Evolutionary conservation across 2,329 filamentous ascomycete genomes (phyloP), one percentile per base, ranked within the genome.

Genomic region (Chrysoporthe deuterocubensis): DNA sequence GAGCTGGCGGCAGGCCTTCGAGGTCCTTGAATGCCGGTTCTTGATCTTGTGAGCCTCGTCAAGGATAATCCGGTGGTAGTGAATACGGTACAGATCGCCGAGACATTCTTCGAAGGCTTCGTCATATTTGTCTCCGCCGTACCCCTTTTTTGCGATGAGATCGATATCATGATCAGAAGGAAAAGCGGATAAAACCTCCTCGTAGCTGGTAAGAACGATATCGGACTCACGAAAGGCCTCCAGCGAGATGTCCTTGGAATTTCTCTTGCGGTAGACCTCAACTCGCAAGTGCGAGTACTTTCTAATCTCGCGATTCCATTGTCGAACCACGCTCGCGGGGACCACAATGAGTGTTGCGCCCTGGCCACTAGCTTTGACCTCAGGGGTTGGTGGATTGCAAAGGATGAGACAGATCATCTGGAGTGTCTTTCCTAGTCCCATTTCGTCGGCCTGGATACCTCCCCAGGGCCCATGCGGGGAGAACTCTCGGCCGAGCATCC

Each of bases 351-450:
- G 50, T 2, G 50, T 54, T 54, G 50, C 4, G 21, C 50, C 50
- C 7, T 13, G 4, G 13, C 26, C 50, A 11, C 13, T 1, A 3
- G 13, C 26, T 16, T 54, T 54, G 13, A 21, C 50, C 50, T 34
- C 50, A 32, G 5, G 50, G 26, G 26, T 32, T 13, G 50, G 50
- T 14, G 13, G 26, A 21, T 54, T 54, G 50, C 50, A 14, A 13
- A 94, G 80, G 66, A 97, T 90, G 48, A 96, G 80, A 64, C 92
- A 91, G 72, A 97, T 95, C 59, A 94, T 86, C 76, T 97, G 92
- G 7, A 97, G 84, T 0, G 94, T 97, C 81, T 97, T 97, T 34
- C 94, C 94, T 4, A 97, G 80, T 4, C 94, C 94, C 94, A 97
- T 97, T 73, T 97, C 94, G 76, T 97, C 94, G 1, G 93, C 93